Base-by-base conservation (phyloP, 139 green algal species). In the Tetraselmis striata region DNA sequence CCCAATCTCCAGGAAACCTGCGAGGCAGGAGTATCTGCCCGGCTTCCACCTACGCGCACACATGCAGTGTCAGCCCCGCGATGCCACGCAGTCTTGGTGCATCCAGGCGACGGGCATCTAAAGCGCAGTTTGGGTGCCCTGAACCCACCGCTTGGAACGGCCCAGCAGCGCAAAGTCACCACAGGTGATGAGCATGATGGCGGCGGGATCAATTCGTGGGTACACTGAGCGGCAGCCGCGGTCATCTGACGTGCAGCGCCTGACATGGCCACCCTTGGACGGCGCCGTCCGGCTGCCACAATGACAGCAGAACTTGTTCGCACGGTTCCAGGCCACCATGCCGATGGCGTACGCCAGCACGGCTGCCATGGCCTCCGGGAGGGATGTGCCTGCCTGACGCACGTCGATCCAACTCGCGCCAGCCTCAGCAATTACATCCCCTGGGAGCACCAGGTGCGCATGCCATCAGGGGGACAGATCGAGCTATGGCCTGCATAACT, bases 1-100 rank as follows among this genome's bases (percentile, higher is more conserved):
- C 1, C 91, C 92, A 0, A 93, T 27, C 86, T 98, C 94, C 27
- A 90, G 32, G 83, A 97, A 98, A 0, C 94, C 94, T 59, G 92
- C 91, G 74, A 95, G 81, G 24, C 86, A 87, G 11, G 89, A 93
- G 82, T 92, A 94, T 81, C 89, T 90, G 77, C 1, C 1, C 23
- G 29, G 28, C 22, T 31, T 75, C 24, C 28, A 83, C 1, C 77
- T 58, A 5, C 74, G 23, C 74, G 5, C 11, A 28, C 74, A 77
- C 74, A 2, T 18, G 2, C 23, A 31, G 25, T 29, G 74, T 77
- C 74, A 77, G 74, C 74, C 74, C 22, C 74, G 22, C n/a, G 74
- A 28, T 77, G 5, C 18, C n/a, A n/a, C n/a, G n/a, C n/a, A n/a
- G n/a, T n/a, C n/a, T n/a, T n/a, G n/a, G n/a, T n/a, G n/a, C n/a